Conservation (phyloP, 2,329 filamentous ascomycete species). For the Aspergillus sp. region DNA sequence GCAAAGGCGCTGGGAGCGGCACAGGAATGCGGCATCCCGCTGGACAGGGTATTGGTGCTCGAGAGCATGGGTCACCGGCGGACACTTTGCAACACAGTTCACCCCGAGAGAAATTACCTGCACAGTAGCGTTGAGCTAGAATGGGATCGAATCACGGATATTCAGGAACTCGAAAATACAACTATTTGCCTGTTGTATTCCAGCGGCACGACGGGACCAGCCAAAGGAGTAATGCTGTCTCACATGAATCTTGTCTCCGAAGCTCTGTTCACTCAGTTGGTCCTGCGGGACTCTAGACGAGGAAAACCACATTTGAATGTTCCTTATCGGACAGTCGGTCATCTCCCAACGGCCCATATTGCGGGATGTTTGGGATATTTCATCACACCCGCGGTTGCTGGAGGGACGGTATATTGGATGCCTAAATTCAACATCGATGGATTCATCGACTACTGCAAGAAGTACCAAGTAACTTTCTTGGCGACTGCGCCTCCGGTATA, state of each 20-base stretch:
- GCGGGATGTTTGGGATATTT: slow-evolving; percentile 50
- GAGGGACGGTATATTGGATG: slow-evolving; percentile 62
- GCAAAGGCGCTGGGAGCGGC: slow-evolving; percentile 51
- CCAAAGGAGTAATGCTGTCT: slow-evolving; percentile 47
- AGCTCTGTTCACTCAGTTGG: slow-evolving; percentile 21
- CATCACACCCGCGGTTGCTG: slow-evolving; percentile 47
- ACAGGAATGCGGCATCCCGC: slow-evolving; percentile 47
- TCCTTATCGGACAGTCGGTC: slow-evolving; percentile 43
- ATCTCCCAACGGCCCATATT: slow-evolving; percentile 50
- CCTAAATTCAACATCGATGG: slow-evolving; percentile 56
- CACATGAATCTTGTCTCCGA: slow-evolving; percentile 47
- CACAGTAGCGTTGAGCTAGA: slow-evolving; percentile 37
- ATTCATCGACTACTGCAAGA: slow-evolving; percentile 55
- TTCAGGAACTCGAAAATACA: slow-evolving; percentile 45
- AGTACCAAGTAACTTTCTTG: slow-evolving; percentile 54
- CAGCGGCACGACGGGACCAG: slow-evolving; percentile 49
- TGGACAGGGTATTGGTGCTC: slow-evolving; percentile 53
- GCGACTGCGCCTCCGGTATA: slow-evolving; percentile 64
- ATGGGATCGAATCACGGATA: slow-evolving; percentile 58
- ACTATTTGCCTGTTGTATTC: slow-evolving; percentile 49
- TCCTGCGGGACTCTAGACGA: slow-evolving; percentile 22
- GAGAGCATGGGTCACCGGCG: slow-evolving; percentile 42
- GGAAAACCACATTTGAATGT: slow-evolving; percentile 28
- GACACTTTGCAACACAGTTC: slow-evolving; percentile 18
- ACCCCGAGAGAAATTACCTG: slow-evolving; percentile 10